A percentile compares a stretch with the other conserved stretches of the same genome.
Evolutionary conservation across 495 filamentous ascomycete genomes (phyloP).

Genomic region (Bacidia gigantensis): DNA sequence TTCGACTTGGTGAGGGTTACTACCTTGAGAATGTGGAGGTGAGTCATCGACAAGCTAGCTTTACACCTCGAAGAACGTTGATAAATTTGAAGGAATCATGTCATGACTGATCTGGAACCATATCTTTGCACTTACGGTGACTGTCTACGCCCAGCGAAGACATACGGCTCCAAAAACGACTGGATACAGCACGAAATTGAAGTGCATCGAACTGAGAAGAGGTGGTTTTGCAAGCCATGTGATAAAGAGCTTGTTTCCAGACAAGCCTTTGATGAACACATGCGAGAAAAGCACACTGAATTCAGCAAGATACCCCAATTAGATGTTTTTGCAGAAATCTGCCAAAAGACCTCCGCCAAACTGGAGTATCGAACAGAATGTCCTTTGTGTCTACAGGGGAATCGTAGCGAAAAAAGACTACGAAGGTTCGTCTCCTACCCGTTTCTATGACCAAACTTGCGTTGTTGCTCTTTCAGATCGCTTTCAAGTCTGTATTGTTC

Average conservation of each 20-base stretch:
- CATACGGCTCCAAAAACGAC: not conserved
- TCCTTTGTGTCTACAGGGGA: not conserved
- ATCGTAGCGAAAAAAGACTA: not conserved
- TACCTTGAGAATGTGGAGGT: not conserved
- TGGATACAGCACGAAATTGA: not conserved
- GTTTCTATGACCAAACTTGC: too few species aligned
- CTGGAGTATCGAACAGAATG: not conserved
- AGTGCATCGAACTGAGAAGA: slow-evolving; percentile 11
- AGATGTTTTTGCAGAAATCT: slow-evolving; percentile 3
- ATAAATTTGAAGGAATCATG: not conserved
- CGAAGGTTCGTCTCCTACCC: too few species aligned
- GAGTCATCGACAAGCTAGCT: not conserved
- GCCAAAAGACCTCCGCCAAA: not conserved
- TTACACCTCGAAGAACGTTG: not conserved
- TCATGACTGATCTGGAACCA: not conserved
- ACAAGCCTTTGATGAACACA: slow-evolving; percentile 8
- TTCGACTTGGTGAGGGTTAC: not conserved
- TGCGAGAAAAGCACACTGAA: slow-evolving; percentile 5
- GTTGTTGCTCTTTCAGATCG: too few species aligned
- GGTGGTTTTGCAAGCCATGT: slow-evolving; percentile 18
- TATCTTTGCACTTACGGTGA: not conserved
- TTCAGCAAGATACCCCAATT: slow-evolving; percentile 3
- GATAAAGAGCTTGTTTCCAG: slow-evolving; percentile 1
- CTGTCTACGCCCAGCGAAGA: not conserved
- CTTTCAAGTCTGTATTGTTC: too few species aligned